Base-by-base conservation (phyloP, 352 stramenopile species). In the Pythium utonaiense region DNA sequence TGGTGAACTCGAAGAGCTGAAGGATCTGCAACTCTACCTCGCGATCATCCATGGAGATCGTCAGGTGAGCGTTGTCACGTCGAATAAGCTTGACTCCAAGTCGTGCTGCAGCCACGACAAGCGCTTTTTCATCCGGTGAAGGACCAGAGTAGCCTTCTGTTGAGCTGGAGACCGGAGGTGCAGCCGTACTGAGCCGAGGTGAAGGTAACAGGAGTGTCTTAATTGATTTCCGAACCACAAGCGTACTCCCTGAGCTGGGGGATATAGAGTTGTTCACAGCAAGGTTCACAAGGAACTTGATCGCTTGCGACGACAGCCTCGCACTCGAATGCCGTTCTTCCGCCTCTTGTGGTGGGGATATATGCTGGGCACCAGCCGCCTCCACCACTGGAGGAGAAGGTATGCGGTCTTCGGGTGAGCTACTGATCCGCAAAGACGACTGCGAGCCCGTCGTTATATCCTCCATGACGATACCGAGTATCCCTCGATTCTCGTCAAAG, bases 61-160 rank as follows among this genome's bases (percentile, higher is more conserved):
- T 40, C 1, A 62, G 8, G 28, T 62, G 55, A 7, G 42, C 30
- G 22, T 62, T 62, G n/a, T 62, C 55, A 25, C 55, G 69, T 6
- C 75, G 69, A 8, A 61, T 52, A 5, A 91, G 71, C 17, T 73
- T 59, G 1, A 85, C 66, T 14, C 78, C 81, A 17, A 72, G 71
- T 24, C 78, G 65, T 7, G 67, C 74, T 12, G 79, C 81, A 17
- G 75, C 82, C 24, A 65, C 61, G 2, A 92, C 83, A 0, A 95
- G 61, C 3, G 83, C 80, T 13, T 86, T 76, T 21, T 95, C 86
- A 57, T 95, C 83, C 22, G 80, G 83, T 1, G 82, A 96, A 47
- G 89, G 81, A 0, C 88, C 86, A 30, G 86, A 84, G 53, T 96
- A 96, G 25, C 79, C 71, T 17, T 77, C 64, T 5, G 27, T 17